Base-by-base conservation (phyloP, 2,329 filamentous ascomycete genomes). In the Cytospora paraplurivora region DNA sequence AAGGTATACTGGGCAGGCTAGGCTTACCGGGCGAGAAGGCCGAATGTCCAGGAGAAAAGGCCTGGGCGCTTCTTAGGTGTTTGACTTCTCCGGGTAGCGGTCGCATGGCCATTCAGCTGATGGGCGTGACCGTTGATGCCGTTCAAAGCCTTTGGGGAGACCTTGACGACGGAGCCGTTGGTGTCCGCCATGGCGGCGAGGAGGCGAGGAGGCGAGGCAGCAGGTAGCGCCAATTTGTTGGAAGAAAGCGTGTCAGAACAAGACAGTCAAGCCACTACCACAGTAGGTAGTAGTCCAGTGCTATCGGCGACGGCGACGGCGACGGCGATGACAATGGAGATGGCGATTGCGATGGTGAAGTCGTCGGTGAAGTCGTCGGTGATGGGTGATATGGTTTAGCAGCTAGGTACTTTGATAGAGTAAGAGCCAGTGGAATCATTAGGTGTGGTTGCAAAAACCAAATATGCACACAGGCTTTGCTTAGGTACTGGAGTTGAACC, bases 11-110 rank as follows among this genome's bases (percentile, higher is more conserved):
- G 37, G 27, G 13, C 12, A 21, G 56, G 27, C 15, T 15, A 19
- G 49, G 34, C 53, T 62, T 78, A 86, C 86, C 87, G 85, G 17
- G 85, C 83, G 37, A 82, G 67, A 19, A 80, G 75, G 72, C 76
- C 84, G 66, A 86, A 76, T 47, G 78, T 68, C 72, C 79, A 76
- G 19, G 72, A 69, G 7, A 79, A 59, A 62, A 78, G 67, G 37
- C 77, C 71, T 7, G 71, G 68, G 34, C 68, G 38, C 33, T 54
- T 69, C 52, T 70, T 68, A 55, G 63, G 67, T 19, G 69, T 62
- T 13, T 67, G 67, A 59, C 71, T 75, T 66, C 72, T 72, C 67
- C 72, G 74, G 38, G 75, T 68, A 11, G 69, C 66, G 59, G 74
- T 68, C 19, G 72, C 71, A 63, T 78, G 76, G 33, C 77, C 76